These are phyloP conservation scores for Paracorniculantispora psalliotae DNA, from an alignment of 2,329 filamentous ascomycete species.

Conservation along the genomic window DNA sequence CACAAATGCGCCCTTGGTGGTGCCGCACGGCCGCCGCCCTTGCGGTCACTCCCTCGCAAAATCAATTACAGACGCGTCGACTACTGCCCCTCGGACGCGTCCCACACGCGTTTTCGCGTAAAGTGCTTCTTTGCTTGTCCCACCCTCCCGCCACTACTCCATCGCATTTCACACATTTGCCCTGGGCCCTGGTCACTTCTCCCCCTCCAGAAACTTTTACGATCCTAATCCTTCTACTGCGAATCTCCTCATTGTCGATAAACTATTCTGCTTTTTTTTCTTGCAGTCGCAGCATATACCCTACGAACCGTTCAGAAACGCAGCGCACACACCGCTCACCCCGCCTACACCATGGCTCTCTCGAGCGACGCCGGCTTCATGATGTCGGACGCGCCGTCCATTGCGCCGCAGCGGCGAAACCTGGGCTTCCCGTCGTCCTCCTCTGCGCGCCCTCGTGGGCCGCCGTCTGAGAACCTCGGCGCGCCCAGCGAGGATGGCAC, in stretches of 20 bases:
- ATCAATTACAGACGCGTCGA: constrained; percentile 13
- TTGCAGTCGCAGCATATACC: neutral
- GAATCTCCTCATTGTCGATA: neutral
- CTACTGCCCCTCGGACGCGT: constrained; percentile 9
- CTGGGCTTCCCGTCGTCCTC: constrained; percentile 46
- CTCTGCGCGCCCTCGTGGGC: constrained; percentile 48
- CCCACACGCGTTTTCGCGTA: constrained; percentile 7
- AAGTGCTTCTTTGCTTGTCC: constrained; percentile 11
- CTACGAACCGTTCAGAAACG: too few relatives aligned
- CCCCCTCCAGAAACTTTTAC: neutral
- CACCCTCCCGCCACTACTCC: neutral
- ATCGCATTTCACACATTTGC: neutral
- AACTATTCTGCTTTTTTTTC: neutral
- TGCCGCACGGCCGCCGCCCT: neutral
- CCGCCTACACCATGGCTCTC: constrained; percentile 38
- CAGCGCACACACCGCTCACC: constrained; percentile 5
- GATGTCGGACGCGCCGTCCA: constrained; percentile 53
- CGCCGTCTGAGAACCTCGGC: constrained; percentile 58
- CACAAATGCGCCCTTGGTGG: neutral
- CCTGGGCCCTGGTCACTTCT: neutral
- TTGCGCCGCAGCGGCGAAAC: constrained; percentile 37
- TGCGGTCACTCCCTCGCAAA: neutral
- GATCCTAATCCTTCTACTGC: neutral
- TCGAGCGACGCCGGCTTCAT: constrained; percentile 52
- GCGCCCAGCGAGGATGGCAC: constrained; percentile 58